phyloP scores from a whole-genome alignment of 805 yeast genomes.

The Metschnikowia bowlesiae region DNA sequence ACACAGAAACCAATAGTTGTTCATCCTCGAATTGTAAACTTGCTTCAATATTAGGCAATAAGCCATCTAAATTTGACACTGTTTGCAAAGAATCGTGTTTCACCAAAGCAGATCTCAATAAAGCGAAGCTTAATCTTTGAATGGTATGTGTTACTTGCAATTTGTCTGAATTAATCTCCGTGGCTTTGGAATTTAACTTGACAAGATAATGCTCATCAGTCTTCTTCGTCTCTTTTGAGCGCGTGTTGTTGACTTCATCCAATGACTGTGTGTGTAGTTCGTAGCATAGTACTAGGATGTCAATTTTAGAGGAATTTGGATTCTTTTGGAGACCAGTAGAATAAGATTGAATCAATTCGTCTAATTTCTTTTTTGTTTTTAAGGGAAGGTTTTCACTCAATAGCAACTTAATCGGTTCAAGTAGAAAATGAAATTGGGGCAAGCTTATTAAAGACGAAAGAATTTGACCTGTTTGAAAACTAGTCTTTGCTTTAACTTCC shows the following conservation, averaged over 20 bases:
- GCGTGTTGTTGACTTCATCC: not conserved
- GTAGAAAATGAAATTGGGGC: conserved; percentile 49
- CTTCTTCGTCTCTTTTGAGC: conserved; percentile 6
- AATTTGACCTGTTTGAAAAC: conserved; percentile 82
- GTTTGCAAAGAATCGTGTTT: conserved; percentile 58
- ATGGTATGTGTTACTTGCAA: conserved; percentile 56
- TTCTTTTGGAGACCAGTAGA: conserved; percentile 78
- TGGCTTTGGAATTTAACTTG: conserved; percentile 58
- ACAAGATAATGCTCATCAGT: conserved; percentile 68
- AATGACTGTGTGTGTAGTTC: conserved; percentile 60
- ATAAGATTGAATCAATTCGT: conserved; percentile 71
- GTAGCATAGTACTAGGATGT: conserved; percentile 65
- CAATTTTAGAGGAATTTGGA: conserved; percentile 49
- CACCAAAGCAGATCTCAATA: conserved; percentile 65
- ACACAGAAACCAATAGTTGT: conserved; percentile 63
- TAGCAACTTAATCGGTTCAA: conserved; percentile 64
- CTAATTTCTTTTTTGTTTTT: conserved; percentile 69
- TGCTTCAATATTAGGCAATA: conserved; percentile 65
- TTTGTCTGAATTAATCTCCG: conserved; percentile 50
- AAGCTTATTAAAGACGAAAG: conserved; percentile 62
- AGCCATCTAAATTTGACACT: conserved; percentile 59
- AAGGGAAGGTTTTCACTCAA: conserved; percentile 60
- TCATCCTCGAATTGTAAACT: conserved; percentile 68
- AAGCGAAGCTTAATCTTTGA: conserved; percentile 72
- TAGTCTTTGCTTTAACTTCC: conserved; percentile 85